Evolutionary conservation across 2,329 filamentous ascomycete species (phyloP).

Genomic region (Sporothrix globosa): DNA sequence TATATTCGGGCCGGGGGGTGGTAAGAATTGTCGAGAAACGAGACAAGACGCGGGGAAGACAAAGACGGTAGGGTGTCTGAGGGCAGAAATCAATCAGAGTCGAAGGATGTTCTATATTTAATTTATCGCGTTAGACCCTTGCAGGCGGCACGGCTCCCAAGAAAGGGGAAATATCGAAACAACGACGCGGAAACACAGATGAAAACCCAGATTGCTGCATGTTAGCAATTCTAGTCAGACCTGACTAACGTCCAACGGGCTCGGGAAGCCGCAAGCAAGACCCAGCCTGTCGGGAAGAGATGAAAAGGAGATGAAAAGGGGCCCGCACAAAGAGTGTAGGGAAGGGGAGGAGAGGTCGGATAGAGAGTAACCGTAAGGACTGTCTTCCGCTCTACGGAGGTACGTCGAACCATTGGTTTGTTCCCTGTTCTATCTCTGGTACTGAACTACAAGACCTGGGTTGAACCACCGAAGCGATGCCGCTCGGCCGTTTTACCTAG

Average conservation of each 20-base stretch:
- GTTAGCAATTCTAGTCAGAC: constrained; percentile 11
- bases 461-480: neutral
- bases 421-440: neutral
- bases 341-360: neutral
- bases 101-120: constrained; percentile 4
- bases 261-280: constrained; percentile 11
- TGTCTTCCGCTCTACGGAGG: neutral
- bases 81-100: neutral
- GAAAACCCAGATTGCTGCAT: neutral
- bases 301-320: neutral
- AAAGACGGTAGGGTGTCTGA: constrained; percentile 1
- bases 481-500: constrained; percentile 1
- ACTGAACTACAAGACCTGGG: neutral
- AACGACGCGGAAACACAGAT: neutral
- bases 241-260: constrained; percentile 10
- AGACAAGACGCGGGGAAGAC: neutral
- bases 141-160: constrained; percentile 9
- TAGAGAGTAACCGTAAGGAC: neutral
- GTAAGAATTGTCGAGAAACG: constrained; percentile 3
- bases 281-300: neutral
- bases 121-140: constrained; percentile 3
- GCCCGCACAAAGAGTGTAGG: neutral
- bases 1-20: constrained; percentile 4
- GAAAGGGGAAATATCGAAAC: neutral
- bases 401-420: neutral